Conservation (phyloP, 1,139 yeast genomes). For the Hansenula sp. region DNA sequence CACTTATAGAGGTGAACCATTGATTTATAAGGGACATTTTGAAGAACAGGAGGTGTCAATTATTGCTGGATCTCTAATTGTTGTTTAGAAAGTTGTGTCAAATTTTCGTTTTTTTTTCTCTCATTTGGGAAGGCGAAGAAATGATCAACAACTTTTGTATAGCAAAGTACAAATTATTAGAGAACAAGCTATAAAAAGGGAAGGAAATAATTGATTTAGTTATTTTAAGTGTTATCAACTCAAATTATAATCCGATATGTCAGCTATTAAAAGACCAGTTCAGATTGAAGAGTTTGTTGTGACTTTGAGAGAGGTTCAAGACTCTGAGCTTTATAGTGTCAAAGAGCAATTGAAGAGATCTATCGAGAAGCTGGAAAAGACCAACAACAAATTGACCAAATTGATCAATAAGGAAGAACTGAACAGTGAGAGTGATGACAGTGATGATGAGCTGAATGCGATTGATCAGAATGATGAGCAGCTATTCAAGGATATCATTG, state of each 20-base stretch:
- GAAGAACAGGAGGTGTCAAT: no score
- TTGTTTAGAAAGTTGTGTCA: neutral
- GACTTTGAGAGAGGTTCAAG: conserved; percentile 17
- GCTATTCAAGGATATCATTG: conserved; percentile 17
- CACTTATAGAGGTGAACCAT: conserved; percentile 9
- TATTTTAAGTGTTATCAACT: no score
- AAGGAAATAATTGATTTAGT: no score
- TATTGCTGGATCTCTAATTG: no score
- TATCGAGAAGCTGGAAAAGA: conserved; percentile 13
- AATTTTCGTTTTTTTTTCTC: neutral
- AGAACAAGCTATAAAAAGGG: neutral
- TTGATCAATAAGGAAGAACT: conserved; percentile 12
- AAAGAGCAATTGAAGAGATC: conserved; percentile 11
- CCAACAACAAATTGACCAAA: conserved; percentile 17
- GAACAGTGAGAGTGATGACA: conserved; percentile 5
- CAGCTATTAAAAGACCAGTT: conserved; percentile 21
- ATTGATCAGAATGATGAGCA: conserved; percentile 12
- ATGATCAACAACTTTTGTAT: no score
- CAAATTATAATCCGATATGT: conserved; percentile 9
- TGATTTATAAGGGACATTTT: neutral
- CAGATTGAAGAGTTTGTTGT: conserved; percentile 19
- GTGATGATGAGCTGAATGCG: conserved; percentile 14
- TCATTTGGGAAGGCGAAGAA: neutral
- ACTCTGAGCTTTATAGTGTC: conserved; percentile 13
- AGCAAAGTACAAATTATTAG: no score